Base-by-base conservation (phyloP, 2,329 filamentous ascomycete genomes). In the Rachicladosporium sp. region DNA sequence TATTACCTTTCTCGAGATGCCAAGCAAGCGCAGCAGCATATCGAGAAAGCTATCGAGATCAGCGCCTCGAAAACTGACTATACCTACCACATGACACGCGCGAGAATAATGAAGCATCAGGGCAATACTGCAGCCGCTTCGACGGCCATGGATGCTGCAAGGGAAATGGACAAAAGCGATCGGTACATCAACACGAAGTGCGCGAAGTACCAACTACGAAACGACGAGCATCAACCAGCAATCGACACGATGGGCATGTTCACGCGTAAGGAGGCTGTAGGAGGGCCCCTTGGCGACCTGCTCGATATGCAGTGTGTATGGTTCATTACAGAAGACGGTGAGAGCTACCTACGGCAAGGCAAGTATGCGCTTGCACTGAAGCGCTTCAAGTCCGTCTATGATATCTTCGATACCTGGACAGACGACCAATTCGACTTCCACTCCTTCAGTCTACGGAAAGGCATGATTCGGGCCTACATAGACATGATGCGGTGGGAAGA, bases 361-460 rank as follows among this genome's bases (percentile, higher is more conserved):
- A 87, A 93, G 51, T 67, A 83, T 35, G 86, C 82, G 3, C 71
- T 95, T 43, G 89, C 93, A 0, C 69, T 98, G 38, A 98, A 98
- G 69, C 78, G 93, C 36, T 89, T 95, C 62, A 84, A 88, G 48
- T 72, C 84, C 13, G 76, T 98, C 42, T 80, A 81, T 59, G 86
- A 84, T 62, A 93, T 98, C 49, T 98, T 98, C 54, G 89, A 96
- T 49, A 78, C 86, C 12, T 98, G 91, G 91, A 82, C 93, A 57
- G 93, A 98, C 59, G 91, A 98, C 53, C 91, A 98, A 56, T 95
- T 96, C 54, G 91, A 98, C 60, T 98, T 98, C 69, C 93, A 98
- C 69, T 86, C 78, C 59, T 98, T 98, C 63, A 95, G 87, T 12
- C 69, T 98, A n/a, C 74, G 91, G 12, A 98, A 96, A 63, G 93